Evolutionary conservation across 441 rosid species (phyloP).

Genomic region (Omphalea diandra): DNA sequence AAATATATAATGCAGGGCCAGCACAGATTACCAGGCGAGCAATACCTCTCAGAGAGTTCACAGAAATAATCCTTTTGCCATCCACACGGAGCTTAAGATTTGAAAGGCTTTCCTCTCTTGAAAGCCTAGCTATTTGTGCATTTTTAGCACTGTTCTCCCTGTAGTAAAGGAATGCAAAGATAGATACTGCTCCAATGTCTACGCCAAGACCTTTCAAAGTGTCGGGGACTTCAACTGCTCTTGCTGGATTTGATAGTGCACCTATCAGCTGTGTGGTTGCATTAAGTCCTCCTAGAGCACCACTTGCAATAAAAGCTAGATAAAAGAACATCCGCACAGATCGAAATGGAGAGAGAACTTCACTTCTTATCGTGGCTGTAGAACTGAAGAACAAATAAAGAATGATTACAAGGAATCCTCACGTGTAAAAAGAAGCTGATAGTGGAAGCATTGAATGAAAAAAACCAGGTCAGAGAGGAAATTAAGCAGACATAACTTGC

Average conservation of each 20-base stretch:
- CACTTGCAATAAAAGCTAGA: conserved; percentile 81
- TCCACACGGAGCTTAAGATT: conserved; percentile 79
- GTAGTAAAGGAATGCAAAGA: conserved; percentile 72
- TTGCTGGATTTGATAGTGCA: conserved; percentile 65
- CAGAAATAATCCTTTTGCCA: conserved; percentile 55
- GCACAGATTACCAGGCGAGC: conserved; percentile 89
- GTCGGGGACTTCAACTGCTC: conserved; percentile 64
- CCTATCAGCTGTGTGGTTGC: conserved; percentile 74
- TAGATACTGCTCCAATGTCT: conserved; percentile 66
- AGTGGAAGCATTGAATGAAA: conserved; percentile 25
- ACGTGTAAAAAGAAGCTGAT: conserved; percentile 32
- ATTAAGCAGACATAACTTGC: background rate
- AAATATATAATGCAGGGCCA: conserved; percentile 62
- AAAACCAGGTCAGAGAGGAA: conserved; percentile 21
- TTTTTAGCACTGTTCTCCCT: conserved; percentile 73
- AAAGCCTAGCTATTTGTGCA: conserved; percentile 74
- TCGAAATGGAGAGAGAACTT: conserved; percentile 90
- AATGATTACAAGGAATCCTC: conserved; percentile 29
- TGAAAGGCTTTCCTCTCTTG: conserved; percentile 87
- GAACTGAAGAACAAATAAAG: conserved; percentile 54
- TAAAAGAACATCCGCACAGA: conserved; percentile 94
- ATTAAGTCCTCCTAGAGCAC: conserved; percentile 70
- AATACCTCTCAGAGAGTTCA: conserved; percentile 63
- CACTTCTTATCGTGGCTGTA: conserved; percentile 77
- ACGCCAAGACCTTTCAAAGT: conserved; percentile 62